Evolutionary conservation across 2,329 filamentous ascomycete genomes (phyloP).

Genomic region (Fusarium protoensiforme): DNA sequence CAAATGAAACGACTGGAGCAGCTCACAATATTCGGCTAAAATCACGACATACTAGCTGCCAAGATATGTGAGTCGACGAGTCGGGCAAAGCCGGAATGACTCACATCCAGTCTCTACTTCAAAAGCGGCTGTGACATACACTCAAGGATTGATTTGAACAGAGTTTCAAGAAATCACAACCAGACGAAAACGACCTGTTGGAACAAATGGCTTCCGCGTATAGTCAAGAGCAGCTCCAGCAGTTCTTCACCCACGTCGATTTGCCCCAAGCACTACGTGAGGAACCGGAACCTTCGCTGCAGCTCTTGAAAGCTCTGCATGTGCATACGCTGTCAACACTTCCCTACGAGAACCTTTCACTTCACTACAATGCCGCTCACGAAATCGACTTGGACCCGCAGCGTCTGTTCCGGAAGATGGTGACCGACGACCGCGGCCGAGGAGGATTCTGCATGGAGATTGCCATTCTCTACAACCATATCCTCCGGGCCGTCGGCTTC

Average conservation of each 20-base stretch:
- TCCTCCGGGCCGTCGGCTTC: conserved; percentile 63
- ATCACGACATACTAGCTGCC: conserved; percentile 17
- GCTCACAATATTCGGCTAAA: conserved; percentile 5
- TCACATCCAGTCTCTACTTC: neutral
- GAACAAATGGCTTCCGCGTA: conserved; percentile 26
- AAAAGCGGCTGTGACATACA: neutral
- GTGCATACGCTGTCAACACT: conserved; percentile 47
- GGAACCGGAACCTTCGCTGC: conserved; percentile 12
- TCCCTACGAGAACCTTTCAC: conserved; percentile 66
- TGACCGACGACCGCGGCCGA: conserved; percentile 52
- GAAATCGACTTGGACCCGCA: conserved; percentile 57
- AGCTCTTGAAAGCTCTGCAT: conserved; percentile 29
- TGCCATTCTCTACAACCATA: conserved; percentile 64
- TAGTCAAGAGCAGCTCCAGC: conserved; percentile 24
- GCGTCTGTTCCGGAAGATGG: conserved; percentile 61
- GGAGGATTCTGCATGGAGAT: conserved; percentile 73
- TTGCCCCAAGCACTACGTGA: conserved; percentile 15
- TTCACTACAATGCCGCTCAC: conserved; percentile 61
- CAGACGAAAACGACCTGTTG: neutral
- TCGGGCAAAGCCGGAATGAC: conserved; percentile 7
- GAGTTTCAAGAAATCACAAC: neutral
- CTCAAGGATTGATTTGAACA: neutral
- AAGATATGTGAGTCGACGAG: neutral
- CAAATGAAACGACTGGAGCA: neutral
- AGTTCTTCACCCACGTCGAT: conserved; percentile 20